Evolutionary conservation across 2,329 filamentous ascomycete species (phyloP).

Genomic region (Diaporthe aspalathi): DNA sequence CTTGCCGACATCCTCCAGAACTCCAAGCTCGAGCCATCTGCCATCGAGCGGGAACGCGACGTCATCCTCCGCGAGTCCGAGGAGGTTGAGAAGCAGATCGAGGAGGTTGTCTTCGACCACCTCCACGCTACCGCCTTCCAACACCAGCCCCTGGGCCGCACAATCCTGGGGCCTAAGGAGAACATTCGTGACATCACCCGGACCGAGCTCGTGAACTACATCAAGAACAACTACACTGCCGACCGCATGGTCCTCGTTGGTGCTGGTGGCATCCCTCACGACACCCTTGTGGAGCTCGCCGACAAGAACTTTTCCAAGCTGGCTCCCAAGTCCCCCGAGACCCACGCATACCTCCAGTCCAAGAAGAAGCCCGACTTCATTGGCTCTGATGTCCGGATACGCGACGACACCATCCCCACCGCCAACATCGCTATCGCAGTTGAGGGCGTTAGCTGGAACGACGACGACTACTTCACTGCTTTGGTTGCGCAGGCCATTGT

Average conservation of each 20-base stretch:
- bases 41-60: slow-evolving; percentile 97
- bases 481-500: slow-evolving; percentile 98
- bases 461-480: slow-evolving; percentile 98
- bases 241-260: slow-evolving; percentile 99
- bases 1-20: slow-evolving; percentile 99
- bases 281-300: slow-evolving; percentile 92
- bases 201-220: slow-evolving; percentile 92
- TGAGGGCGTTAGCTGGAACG: slow-evolving; percentile 99
- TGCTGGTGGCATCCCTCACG: slow-evolving; percentile 92
- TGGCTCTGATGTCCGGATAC: slow-evolving; percentile 93
- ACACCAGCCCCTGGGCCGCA: slow-evolving; percentile 94
- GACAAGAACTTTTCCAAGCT: slow-evolving; percentile 93
- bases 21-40: slow-evolving; percentile 93
- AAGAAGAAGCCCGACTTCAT: slow-evolving; percentile 95
- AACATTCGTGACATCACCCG: slow-evolving; percentile 98
- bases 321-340: slow-evolving; percentile 79
- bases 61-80: slow-evolving; percentile 99
- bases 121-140: slow-evolving; percentile 98
- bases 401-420: slow-evolving; percentile 94
- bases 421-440: slow-evolving; percentile 99
- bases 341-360: slow-evolving; percentile 78
- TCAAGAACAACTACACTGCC: slow-evolving; percentile 99
- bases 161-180: slow-evolving; percentile 96
- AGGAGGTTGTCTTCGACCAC: slow-evolving; percentile 99
- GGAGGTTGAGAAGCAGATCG: slow-evolving; percentile 99